phyloP scores from a whole-genome alignment of 2,329 filamentous ascomycete genomes.

The Aspergillus brunneoviolaceus region DNA sequence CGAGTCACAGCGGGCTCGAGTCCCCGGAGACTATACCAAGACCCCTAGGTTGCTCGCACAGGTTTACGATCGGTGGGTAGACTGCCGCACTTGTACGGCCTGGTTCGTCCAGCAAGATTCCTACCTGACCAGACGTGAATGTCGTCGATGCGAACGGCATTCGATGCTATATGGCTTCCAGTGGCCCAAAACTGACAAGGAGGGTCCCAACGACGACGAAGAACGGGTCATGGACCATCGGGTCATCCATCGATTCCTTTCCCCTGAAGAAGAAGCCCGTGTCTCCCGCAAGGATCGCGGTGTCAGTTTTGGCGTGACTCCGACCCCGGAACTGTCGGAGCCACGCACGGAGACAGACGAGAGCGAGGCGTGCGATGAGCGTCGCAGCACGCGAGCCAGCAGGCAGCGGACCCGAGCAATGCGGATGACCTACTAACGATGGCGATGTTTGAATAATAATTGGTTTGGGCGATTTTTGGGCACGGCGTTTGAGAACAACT shows the following conservation, averaged over 20 bases:
- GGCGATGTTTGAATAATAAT: conserved; percentile 6
- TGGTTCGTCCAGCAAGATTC: conserved; percentile 87
- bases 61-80: conserved; percentile 77
- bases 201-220: conserved; percentile 69
- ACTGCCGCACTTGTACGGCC: conserved; percentile 78
- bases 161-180: conserved; percentile 92
- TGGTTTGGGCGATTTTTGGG: conserved; percentile 1
- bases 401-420: conserved; percentile 34
- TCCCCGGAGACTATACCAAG: conserved; percentile 78
- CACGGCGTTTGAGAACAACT: conserved; percentile 14
- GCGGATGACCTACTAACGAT: conserved; percentile 37
- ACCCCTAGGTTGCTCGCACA: conserved; percentile 74
- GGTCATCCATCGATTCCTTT: conserved; percentile 80
- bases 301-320: conserved; percentile 37
- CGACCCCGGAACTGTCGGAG: conserved; percentile 41
- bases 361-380: conserved; percentile 36
- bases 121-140: conserved; percentile 80
- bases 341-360: conserved; percentile 39
- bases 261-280: conserved; percentile 63
- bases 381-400: conserved; percentile 36
- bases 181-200: conserved; percentile 92
- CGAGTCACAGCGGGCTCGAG: conserved; percentile 46
- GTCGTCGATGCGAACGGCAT: conserved; percentile 90
- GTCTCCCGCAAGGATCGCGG: conserved; percentile 39
- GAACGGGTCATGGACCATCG: conserved; percentile 76